Percentiles rank a stretch among this genome's conserved stretches.
These are phyloP conservation scores for Aspergillus taichungensis DNA, from an alignment of 495 filamentous ascomycete species.

Conservation along the genomic window DNA sequence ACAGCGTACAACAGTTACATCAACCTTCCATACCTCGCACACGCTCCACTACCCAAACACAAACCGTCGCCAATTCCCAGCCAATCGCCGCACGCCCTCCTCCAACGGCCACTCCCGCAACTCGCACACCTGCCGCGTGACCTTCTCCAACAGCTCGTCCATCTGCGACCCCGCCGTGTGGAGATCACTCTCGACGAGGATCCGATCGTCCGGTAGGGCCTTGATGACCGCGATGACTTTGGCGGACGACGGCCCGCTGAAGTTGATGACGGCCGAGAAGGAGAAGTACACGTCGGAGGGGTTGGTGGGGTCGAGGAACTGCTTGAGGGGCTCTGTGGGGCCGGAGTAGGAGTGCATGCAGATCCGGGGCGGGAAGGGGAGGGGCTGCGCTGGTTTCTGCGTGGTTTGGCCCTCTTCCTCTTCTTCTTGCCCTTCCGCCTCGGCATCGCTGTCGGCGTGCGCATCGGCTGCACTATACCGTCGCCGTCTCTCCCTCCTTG, in stretches of 20 bases:
- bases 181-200: conserved; percentile 86
- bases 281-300: conserved; percentile 80
- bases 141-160: conserved; percentile 68
- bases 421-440: conserved; percentile 21
- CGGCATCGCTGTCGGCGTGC: conserved; percentile 21
- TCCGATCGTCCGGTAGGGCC: conserved; percentile 62
- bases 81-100: conserved; percentile 60
- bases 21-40: no score
- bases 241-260: conserved; percentile 45
- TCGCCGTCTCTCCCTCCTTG: conserved; percentile 49
- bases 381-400: no score
- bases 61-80: conserved; percentile 73
- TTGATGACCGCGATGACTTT: conserved; percentile 60
- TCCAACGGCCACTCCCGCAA: conserved; percentile 71
- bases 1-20: no score
- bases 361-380: conserved; percentile 78
- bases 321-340: conserved; percentile 61
- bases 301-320: conserved; percentile 66
- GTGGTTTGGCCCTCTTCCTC: conserved; percentile 17
- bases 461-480: conserved; percentile 26
- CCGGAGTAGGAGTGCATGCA: conserved; percentile 94
- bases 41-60: conserved; percentile 47
- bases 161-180: conserved; percentile 77
- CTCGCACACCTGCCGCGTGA: conserved; percentile 61
- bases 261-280: conserved; percentile 78